phyloP scores from a whole-genome alignment of 176 grass and related monocot species.

The Microstegium vimineum region DNA sequence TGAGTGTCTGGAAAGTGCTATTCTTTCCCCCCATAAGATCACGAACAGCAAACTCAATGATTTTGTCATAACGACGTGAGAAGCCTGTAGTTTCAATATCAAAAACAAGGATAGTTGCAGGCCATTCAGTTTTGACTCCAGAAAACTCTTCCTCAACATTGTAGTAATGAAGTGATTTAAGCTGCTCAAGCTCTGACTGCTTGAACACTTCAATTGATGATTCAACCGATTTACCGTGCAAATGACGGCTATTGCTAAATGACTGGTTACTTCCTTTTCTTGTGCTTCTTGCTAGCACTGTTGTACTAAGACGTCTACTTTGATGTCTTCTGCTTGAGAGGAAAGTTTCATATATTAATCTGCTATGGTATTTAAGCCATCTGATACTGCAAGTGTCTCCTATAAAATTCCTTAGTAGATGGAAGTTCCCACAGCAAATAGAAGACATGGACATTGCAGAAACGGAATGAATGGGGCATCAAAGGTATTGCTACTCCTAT shows the following conservation, averaged over 20 bases:
- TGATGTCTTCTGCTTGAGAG: conserved; percentile 31
- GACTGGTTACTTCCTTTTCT: conserved; percentile 36
- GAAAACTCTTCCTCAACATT: conserved; percentile 39
- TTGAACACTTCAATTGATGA: conserved; percentile 51
- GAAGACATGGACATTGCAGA: conserved; percentile 47
- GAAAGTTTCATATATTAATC: conserved; percentile 38
- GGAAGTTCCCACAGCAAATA: conserved; percentile 56
- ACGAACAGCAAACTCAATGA: conserved; percentile 82
- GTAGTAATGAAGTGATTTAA: conserved; percentile 70
- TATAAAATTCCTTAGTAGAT: conserved; percentile 56
- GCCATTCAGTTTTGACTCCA: conserved; percentile 43
- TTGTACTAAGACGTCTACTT: conserved; percentile 37
- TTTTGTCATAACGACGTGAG: conserved; percentile 45
- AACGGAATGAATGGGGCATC: conserved; percentile 24
- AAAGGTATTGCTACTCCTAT: conserved; percentile 23
- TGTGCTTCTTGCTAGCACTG: conserved; percentile 34
- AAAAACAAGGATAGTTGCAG: conserved; percentile 85
- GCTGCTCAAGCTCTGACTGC: conserved; percentile 46
- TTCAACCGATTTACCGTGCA: conserved; percentile 35
- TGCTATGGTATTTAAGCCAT: conserved; percentile 36
- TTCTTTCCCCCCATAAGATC: conserved; percentile 74
- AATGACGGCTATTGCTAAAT: conserved; percentile 33
- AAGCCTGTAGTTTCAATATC: conserved; percentile 89
- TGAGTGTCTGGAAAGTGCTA: conserved; percentile 73
- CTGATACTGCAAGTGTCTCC: conserved; percentile 36